Evolutionary conservation across 495 filamentous ascomycete genomes (phyloP).

Genomic region (Alectoria sarmentosa): DNA sequence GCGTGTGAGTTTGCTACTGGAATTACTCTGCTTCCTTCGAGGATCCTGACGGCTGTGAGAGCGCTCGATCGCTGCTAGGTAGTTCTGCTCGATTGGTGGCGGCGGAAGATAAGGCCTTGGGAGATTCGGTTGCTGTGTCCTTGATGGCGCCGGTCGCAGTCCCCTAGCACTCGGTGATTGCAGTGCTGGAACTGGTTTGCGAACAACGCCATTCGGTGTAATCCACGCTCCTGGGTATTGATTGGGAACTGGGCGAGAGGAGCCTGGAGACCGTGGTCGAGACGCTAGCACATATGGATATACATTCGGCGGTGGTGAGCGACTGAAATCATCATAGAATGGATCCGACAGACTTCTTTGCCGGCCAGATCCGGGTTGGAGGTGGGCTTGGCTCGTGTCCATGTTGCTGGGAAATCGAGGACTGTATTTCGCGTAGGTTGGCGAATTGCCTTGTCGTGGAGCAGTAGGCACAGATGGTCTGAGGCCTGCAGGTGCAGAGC

Average conservation of each 20-base stretch:
- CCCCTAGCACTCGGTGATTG: conserved; percentile 14
- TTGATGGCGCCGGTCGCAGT: conserved; percentile 5
- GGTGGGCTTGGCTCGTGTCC: conserved; percentile 24
- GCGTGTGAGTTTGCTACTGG: conserved; percentile 14
- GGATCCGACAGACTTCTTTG: conserved; percentile 24
- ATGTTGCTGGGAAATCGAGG: conserved; percentile 16
- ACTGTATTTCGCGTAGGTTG: conserved; percentile 11
- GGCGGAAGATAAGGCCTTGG: conserved; percentile 28
- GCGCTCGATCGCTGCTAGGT: conserved; percentile 2
- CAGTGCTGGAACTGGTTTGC: conserved; percentile 17
- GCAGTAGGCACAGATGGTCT: conserved; percentile 7
- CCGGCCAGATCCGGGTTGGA: conserved; percentile 17
- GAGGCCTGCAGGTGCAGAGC: conserved; percentile 5
- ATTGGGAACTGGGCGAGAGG: conserved; percentile 5
- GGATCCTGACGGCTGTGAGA: conserved; percentile 17
- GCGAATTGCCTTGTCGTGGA: conserved; percentile 10
- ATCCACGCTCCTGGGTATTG: conserved; percentile 10
- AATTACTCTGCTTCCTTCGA: conserved; percentile 15
- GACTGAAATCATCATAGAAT: conserved; percentile 19
- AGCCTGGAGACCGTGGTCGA: conserved; percentile 5
- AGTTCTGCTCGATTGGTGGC: conserved; percentile 13
- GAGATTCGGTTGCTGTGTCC: conserved; percentile 34
- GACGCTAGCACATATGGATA: conserved; percentile 7
- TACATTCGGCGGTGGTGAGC: conserved; percentile 4
- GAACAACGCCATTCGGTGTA: conserved; percentile 11